Conservation (phyloP, 129 eudicot species). For the Chrysanthemum makinoi region DNA sequence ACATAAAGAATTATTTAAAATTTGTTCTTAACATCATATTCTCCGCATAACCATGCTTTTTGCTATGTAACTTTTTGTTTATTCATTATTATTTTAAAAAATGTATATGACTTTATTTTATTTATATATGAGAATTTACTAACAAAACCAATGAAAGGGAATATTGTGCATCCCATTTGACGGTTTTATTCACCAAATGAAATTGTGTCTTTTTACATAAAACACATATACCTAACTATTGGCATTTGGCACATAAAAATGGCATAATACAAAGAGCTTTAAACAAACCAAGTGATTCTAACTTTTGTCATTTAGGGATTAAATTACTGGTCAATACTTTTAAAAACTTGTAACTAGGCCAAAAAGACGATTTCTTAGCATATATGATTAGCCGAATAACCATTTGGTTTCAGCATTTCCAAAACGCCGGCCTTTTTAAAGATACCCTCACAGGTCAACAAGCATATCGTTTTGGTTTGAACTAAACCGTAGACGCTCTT, state of each 20-base stretch:
- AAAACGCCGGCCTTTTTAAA: neutral
- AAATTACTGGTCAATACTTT: too few relatives aligned
- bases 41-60: constrained; percentile 27
- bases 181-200: neutral
- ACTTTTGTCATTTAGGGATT: too few relatives aligned
- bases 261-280: neutral
- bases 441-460: neutral
- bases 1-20: constrained; percentile 10
- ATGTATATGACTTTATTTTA: neutral
- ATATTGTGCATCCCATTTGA: too few relatives aligned
- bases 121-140: neutral
- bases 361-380: too few relatives aligned
- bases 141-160: neutral
- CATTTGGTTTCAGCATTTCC: too few relatives aligned
- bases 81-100: neutral
- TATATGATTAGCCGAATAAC: too few relatives aligned
- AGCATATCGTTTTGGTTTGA: neutral
- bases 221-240: neutral
- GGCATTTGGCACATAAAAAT: neutral
- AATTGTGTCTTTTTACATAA: neutral
- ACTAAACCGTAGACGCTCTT: neutral
- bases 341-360: too few relatives aligned
- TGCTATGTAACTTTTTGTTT: neutral
- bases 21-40: constrained; percentile 21
- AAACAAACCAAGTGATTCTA: neutral